A percentile compares a stretch with the other conserved stretches of the same genome.
Conservation (phyloP, 2,329 filamentous ascomycete species). For the Cadophora sp. region DNA sequence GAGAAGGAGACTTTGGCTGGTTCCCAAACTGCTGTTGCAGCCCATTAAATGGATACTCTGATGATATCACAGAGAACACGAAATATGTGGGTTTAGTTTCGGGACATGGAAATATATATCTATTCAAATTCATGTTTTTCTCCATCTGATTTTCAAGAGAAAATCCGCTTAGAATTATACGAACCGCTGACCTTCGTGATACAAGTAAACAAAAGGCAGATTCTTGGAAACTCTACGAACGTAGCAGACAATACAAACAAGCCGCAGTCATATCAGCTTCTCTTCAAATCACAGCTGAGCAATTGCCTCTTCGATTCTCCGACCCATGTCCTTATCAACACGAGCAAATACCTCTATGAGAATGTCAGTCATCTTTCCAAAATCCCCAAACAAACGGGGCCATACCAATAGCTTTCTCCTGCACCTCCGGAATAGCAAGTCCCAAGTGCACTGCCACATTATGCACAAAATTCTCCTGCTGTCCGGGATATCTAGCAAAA, state of each 20-base stretch:
- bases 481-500: slow-evolving; percentile 54
- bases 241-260: no score
- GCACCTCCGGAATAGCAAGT: slow-evolving; percentile 48
- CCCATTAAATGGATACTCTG: not conserved
- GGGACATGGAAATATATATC: no score
- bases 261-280: no score
- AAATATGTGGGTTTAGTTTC: no score
- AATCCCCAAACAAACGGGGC: slow-evolving; percentile 36
- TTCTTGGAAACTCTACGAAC: no score
- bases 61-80: no score
- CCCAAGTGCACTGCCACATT: slow-evolving; percentile 65
- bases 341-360: slow-evolving; percentile 58
- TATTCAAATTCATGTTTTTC: no score
- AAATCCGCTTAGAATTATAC: no score
- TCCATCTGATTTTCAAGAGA: no score
- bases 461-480: slow-evolving; percentile 66
- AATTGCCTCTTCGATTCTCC: slow-evolving; percentile 53
- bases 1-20: slow-evolving; percentile 12
- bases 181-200: no score
- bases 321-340: slow-evolving; percentile 59
- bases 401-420: slow-evolving; percentile 58
- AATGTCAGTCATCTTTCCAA: not conserved
- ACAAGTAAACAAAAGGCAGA: no score
- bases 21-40: not conserved
- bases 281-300: not conserved